A percentile compares a stretch with the other conserved stretches of the same genome.
phyloP scores from a whole-genome alignment of 2,329 filamentous ascomycete genomes.

The Trichoderma breve region DNA sequence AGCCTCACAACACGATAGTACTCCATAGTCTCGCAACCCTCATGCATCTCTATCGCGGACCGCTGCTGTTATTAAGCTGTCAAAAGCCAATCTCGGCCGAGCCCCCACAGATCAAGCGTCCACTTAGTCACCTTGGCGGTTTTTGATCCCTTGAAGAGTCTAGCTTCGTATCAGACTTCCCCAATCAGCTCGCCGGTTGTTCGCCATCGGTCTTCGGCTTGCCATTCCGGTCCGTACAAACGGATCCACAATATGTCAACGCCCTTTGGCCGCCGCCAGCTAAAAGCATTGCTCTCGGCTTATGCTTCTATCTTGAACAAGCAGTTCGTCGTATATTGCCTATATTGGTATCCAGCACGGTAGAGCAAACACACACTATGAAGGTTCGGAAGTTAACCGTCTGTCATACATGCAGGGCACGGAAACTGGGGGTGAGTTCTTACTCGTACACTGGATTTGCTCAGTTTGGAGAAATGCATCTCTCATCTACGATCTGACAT shows the following conservation, averaged over 20 bases:
- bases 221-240: conserved; percentile 2
- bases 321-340: conserved; percentile 1
- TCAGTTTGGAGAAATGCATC: neutral
- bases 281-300: conserved; percentile 16
- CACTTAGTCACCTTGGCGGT: conserved; percentile 17
- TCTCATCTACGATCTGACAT: neutral
- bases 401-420: conserved; percentile 28
- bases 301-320: conserved; percentile 12
- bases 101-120: conserved; percentile 1
- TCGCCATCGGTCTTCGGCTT: conserved; percentile 2
- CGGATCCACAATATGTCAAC: conserved; percentile 14
- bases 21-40: neutral
- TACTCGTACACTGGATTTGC: neutral
- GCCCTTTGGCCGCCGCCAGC: conserved; percentile 10
- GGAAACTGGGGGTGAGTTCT: conserved; percentile 28
- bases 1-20: neutral
- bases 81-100: neutral
- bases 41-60: neutral
- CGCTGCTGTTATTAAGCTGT: neutral
- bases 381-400: conserved; percentile 27
- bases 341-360: neutral
- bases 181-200: conserved; percentile 13
- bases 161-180: conserved; percentile 12
- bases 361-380: conserved; percentile 19
- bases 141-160: conserved; percentile 5